These are phyloP conservation scores for Hypomontagnella monticulosa DNA, from an alignment of 495 filamentous ascomycete species.

Conservation along the genomic window DNA sequence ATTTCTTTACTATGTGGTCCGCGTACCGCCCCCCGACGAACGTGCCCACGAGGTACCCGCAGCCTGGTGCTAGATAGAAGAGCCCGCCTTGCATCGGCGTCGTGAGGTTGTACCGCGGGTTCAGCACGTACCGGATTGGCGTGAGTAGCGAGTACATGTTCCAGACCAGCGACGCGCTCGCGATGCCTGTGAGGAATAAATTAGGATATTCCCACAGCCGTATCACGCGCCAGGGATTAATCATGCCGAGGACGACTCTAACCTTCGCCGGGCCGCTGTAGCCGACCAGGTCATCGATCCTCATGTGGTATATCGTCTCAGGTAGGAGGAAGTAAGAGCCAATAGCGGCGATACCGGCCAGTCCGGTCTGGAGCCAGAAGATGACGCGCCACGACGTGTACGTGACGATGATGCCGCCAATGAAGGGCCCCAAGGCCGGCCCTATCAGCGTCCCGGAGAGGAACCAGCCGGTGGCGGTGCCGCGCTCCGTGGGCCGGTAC, in stretches of 20 bases:
- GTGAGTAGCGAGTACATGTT: conserved; percentile 79
- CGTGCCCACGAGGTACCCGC: conserved; percentile 74
- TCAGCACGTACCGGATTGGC: conserved; percentile 78
- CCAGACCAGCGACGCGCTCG: conserved; percentile 71
- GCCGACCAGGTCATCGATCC: conserved; percentile 63
- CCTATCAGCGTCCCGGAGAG: conserved; percentile 74
- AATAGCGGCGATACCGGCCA: conserved; percentile 65
- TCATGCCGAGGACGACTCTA: conserved; percentile 64
- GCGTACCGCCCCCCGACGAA: conserved; percentile 78
- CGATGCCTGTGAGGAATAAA: conserved; percentile 67
- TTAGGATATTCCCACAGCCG: conserved; percentile 73
- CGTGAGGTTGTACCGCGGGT: conserved; percentile 74
- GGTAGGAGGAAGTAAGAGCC: conserved; percentile 72
- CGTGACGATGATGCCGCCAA: conserved; percentile 75
- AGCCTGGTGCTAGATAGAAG: conserved; percentile 79
- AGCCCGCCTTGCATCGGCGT: conserved; percentile 73
- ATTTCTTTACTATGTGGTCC: conserved; percentile 70
- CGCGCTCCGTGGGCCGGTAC: conserved; percentile 71
- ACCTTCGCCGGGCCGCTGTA: conserved; percentile 58
- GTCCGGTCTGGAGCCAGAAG: conserved; percentile 76
- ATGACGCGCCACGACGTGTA: conserved; percentile 74
- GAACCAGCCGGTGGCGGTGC: conserved; percentile 75
- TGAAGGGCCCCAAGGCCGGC: conserved; percentile 74
- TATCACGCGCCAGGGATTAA: conserved; percentile 70
- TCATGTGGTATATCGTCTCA: conserved; percentile 72